Evolutionary conservation across 31 red algal genomes (phyloP).

Genomic region (Asparagopsis taxiformis): DNA sequence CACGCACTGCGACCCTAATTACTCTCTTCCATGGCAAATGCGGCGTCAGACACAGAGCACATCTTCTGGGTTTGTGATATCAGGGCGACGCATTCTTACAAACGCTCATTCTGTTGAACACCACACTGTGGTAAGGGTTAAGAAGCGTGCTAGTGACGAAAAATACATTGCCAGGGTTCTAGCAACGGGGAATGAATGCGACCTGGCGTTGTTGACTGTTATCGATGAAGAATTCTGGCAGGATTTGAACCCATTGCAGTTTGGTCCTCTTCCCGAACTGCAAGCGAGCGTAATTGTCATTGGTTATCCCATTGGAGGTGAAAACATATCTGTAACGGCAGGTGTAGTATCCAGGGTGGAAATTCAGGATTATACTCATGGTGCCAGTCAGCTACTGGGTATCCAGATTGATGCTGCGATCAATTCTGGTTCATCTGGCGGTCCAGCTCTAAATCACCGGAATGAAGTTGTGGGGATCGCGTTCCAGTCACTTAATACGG

Average conservation of each 20-base stretch:
- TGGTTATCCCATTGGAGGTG: constrained; percentile 89
- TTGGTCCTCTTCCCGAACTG: constrained; percentile 70
- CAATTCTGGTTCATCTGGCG: constrained; percentile 90
- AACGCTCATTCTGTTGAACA: constrained; percentile 93
- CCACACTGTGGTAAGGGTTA: constrained; percentile 84
- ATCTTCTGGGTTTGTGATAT: constrained; percentile 86
- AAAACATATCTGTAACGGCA: constrained; percentile 86
- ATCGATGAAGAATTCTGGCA: constrained; percentile 64
- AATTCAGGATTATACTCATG: constrained; percentile 45
- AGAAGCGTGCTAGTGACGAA: constrained; percentile 73
- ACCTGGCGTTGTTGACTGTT: constrained; percentile 91
- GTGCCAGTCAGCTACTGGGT: constrained; percentile 54
- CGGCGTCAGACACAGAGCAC: constrained; percentile 73
- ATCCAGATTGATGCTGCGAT: constrained; percentile 97
- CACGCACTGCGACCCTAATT: constrained; percentile 87
- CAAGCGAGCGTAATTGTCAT: constrained; percentile 67
- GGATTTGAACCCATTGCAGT: constrained; percentile 28
- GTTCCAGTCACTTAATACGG: constrained; percentile 72
- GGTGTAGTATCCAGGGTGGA: constrained; percentile 87
- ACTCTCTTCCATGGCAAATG: constrained; percentile 89
- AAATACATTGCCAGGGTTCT: constrained; percentile 76
- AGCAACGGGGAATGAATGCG: constrained; percentile 90
- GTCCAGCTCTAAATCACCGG: constrained; percentile 68
- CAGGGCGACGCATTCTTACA: constrained; percentile 73
- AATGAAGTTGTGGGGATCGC: constrained; percentile 83